These are phyloP conservation scores for Globisporangium abappressorium DNA, from an alignment of 352 stramenopile species.

Conservation along the genomic window DNA sequence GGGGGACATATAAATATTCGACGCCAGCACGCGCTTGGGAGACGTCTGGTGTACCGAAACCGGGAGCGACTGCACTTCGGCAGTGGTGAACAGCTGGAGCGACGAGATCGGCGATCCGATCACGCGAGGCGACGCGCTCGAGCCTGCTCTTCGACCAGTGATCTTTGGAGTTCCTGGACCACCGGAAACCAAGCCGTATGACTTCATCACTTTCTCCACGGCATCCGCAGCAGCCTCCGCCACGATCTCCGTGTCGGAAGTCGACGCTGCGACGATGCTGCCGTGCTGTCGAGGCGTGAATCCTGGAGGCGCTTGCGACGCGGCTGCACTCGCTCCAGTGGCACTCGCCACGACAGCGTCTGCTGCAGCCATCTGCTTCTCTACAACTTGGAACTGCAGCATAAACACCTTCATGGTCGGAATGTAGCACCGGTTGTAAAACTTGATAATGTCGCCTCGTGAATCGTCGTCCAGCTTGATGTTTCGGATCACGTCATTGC, in stretches of 20 bases:
- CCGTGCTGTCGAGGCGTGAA: constrained; percentile 38
- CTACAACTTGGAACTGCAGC: constrained; percentile 83
- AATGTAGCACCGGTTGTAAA: constrained; percentile 87
- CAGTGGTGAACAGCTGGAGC: constrained; percentile 58
- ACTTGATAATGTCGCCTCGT: constrained; percentile 87
- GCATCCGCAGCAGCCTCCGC: constrained; percentile 65
- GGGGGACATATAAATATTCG: constrained; percentile 86
- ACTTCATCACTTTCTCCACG: constrained; percentile 60
- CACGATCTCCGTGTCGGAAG: constrained; percentile 80
- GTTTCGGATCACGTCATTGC: constrained; percentile 69
- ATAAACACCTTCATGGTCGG: constrained; percentile 83
- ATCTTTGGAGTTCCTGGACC: constrained; percentile 44
- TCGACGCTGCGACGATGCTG: constrained; percentile 44
- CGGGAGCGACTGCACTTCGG: constrained; percentile 77
- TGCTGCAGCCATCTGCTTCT: constrained; percentile 75
- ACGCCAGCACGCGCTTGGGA: constrained; percentile 71
- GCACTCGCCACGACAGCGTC: constrained; percentile 56
- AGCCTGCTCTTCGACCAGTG: constrained; percentile 13
- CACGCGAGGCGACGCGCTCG: constrained; percentile 28
- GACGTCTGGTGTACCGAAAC: constrained; percentile 76
- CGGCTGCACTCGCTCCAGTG: constrained; percentile 13
- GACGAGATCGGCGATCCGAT: constrained; percentile 49
- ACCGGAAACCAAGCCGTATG: constrained; percentile 23
- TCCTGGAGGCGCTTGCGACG: constrained; percentile 27
- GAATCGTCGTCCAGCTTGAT: constrained; percentile 68